Conservation (phyloP, 441 rosid species). For the Erodium texanum region DNA sequence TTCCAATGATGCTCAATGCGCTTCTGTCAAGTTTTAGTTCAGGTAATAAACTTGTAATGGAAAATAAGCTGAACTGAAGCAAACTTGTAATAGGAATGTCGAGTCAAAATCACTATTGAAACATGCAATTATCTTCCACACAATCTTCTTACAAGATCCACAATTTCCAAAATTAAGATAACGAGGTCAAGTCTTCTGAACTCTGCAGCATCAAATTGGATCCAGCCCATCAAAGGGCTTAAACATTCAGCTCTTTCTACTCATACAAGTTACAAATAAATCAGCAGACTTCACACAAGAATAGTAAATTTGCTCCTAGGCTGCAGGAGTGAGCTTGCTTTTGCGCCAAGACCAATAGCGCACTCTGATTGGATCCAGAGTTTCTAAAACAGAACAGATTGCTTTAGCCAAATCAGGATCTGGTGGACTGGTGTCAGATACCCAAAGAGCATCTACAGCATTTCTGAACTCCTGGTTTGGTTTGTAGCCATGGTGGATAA, state of each 20-base stretch:
- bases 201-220: not conserved
- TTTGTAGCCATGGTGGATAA: constrained; percentile 53
- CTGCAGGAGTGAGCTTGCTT: constrained; percentile 33
- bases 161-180: not conserved
- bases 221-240: not conserved
- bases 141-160: not conserved
- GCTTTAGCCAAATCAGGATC: constrained; percentile 39
- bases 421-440: constrained; percentile 27
- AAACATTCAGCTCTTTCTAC: not conserved
- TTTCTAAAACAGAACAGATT: constrained; percentile 50
- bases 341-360: constrained; percentile 83
- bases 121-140: not conserved
- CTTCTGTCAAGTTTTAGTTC: no score
- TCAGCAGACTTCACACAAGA: not conserved
- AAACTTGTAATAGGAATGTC: not conserved
- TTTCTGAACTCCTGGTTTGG: constrained; percentile 58
- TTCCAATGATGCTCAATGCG: no score
- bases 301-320: constrained; percentile 1
- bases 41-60: no score
- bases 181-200: not conserved
- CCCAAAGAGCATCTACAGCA: constrained; percentile 41
- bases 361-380: constrained; percentile 62
- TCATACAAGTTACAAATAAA: not conserved
- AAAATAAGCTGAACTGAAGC: no score
- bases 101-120: not conserved